Evolutionary conservation across 306 rosid genomes (phyloP).

Genomic region (Cucurbita ficifolia): DNA sequence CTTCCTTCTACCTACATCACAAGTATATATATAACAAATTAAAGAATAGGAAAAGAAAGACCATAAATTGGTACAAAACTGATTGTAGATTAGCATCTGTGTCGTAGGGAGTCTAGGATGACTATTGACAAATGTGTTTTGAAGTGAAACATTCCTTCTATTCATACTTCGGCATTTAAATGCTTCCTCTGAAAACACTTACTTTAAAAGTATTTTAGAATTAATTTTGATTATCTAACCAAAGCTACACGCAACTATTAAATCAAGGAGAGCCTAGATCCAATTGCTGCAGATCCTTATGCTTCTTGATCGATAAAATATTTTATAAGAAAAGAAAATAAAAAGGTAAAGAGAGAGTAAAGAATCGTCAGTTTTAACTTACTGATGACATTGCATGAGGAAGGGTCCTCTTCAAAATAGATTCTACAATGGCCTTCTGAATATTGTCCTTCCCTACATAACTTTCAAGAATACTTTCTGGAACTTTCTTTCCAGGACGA

Average conservation of each 20-base stretch:
- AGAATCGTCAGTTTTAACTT: conserved; percentile 14
- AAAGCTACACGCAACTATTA: too few relatives aligned
- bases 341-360: neutral
- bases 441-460: conserved; percentile 59
- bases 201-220: neutral
- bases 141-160: neutral
- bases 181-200: neutral
- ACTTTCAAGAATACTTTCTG: conserved; percentile 52
- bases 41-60: neutral
- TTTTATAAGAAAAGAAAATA: neutral
- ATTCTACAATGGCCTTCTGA: conserved; percentile 62
- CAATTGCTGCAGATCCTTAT: neutral
- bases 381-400: conserved; percentile 75
- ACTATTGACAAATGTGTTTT: neutral
- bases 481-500: conserved; percentile 65
- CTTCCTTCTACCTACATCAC: conserved; percentile 48
- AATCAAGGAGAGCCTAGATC: neutral
- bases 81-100: neutral
- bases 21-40: neutral
- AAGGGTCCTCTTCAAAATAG: conserved; percentile 78
- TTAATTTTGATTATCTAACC: neutral
- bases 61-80: neutral
- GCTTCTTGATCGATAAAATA: neutral
- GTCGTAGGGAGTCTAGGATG: neutral
- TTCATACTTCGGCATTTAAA: too few relatives aligned